A percentile compares a stretch with the other conserved stretches of the same genome.
Evolutionary conservation across 768 basidiomycete species (phyloP).

Genomic region (Strobilomyces dryophilus): DNA sequence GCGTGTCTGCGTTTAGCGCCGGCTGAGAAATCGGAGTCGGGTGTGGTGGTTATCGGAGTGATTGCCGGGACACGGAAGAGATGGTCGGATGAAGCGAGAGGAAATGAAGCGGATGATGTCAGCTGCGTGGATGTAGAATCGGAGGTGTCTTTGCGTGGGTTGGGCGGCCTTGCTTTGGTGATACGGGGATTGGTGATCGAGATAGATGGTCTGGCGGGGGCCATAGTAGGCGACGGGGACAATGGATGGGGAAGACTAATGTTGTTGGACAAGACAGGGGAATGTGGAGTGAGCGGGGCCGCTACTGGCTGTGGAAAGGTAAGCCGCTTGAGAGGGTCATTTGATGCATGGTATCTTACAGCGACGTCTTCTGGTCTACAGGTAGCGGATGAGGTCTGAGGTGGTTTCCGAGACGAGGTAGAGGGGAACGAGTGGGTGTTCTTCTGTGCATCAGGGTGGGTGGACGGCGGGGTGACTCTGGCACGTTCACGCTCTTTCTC

Average conservation of each 20-base stretch:
- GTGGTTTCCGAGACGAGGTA: constrained; percentile 15
- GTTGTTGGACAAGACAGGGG: constrained; percentile 21
- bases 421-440: constrained; percentile 15
- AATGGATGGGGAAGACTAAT: constrained; percentile 16
- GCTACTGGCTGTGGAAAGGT: constrained; percentile 12
- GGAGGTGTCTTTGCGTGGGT: constrained; percentile 26
- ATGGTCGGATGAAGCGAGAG: constrained; percentile 29
- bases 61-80: constrained; percentile 24
- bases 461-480: constrained; percentile 23
- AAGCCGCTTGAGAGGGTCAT: background rate
- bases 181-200: constrained; percentile 18
- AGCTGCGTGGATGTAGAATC: constrained; percentile 15
- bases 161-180: constrained; percentile 27
- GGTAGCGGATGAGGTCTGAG: constrained; percentile 12
- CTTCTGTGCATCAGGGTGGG: constrained; percentile 19
- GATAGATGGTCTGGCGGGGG: constrained; percentile 14
- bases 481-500: constrained; percentile 50
- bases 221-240: constrained; percentile 29
- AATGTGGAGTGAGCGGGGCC: constrained; percentile 32
- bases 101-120: constrained; percentile 17
- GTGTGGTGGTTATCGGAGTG: constrained; percentile 29
- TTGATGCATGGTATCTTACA: constrained; percentile 29
- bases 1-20: constrained; percentile 75
- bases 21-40: constrained; percentile 36
- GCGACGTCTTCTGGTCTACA: constrained; percentile 17